Percentiles rank a stretch among this genome's conserved stretches.
These are phyloP conservation scores for Intubia oerlemansii DNA, from an alignment of 2,329 filamentous ascomycete species.

Conservation along the genomic window DNA sequence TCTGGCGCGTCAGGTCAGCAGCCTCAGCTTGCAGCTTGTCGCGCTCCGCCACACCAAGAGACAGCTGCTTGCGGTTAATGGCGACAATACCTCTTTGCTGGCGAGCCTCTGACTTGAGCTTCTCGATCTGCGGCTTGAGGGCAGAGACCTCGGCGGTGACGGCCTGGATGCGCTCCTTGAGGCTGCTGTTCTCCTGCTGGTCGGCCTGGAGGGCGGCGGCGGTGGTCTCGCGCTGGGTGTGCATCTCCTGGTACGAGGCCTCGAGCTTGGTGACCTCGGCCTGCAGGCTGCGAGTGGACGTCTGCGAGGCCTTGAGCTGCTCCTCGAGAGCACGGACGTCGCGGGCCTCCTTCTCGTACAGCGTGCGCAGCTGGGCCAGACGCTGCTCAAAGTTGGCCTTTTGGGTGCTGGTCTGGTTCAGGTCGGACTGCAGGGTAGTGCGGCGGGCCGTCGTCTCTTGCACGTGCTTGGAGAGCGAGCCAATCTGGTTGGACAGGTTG, in stretches of 20 bases:
- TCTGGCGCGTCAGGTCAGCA: constrained; percentile 42
- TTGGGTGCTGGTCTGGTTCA: constrained; percentile 62
- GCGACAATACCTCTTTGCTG: constrained; percentile 93
- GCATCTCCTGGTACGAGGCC: constrained; percentile 58
- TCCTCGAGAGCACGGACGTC: constrained; percentile 72
- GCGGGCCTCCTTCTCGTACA: constrained; percentile 87
- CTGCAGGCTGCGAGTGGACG: constrained; percentile 68
- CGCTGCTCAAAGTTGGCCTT: constrained; percentile 87
- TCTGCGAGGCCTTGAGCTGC: constrained; percentile 51
- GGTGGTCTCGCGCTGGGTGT: constrained; percentile 62
- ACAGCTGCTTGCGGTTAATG: constrained; percentile 95
- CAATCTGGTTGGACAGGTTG: constrained; percentile 89
- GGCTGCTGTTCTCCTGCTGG: constrained; percentile 63
- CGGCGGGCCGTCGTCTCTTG: constrained; percentile 78
- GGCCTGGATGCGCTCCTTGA: constrained; percentile 74
- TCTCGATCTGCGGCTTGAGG: constrained; percentile 79
- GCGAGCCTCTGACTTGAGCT: constrained; percentile 73
- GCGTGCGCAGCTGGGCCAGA: constrained; percentile 60
- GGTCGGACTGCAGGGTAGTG: constrained; percentile 54
- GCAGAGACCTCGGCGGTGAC: constrained; percentile 67
- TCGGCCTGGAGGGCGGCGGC: constrained; percentile 58
- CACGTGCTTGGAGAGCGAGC: constrained; percentile 79
- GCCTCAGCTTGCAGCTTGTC: constrained; percentile 73
- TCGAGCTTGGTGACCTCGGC: constrained; percentile 70
- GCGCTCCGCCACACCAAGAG: constrained; percentile 70